Base-by-base conservation (phyloP, 345 rosid species). In the Euclidium syriacum region DNA sequence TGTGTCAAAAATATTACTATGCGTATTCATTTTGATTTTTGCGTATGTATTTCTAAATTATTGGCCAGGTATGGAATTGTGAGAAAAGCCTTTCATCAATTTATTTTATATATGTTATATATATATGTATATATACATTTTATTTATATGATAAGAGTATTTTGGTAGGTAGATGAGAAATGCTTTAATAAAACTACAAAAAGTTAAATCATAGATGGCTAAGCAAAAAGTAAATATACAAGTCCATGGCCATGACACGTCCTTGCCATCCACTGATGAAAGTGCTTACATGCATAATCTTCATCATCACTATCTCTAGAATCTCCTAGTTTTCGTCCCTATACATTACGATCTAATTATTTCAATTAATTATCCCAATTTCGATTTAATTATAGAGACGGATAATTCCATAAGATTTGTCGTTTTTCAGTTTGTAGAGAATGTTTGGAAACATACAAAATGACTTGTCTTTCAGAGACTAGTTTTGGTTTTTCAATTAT, bases 401-500 rank as follows among this genome's bases (percentile, higher is more conserved):
- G 29, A 72, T 58, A 59, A 58, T 54, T 61, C 49, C 53, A 50
- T n/a, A 53, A 48, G 36, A 24, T 72, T 78, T 76, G 81, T 80
- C 75, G 61, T 38, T 9, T 66, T 66, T 59, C 84, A 77, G 75
- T 72, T 80, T 63, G 81, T 66, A 68, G 71, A 69, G 81, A 74
- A 74, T 71, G 75, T 74, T 61, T 75, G 78, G 73, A 76, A 32
- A 72, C 76, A 66, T 75, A 65, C 65, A 61, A 29, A 35, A 72
- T 55, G 57, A 65, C 56, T 57, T 36, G 43, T 58, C 58, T 65
- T 64, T 49, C 70, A 54, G 57, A 62, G 49, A 69, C 62, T 52
- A 34, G 54, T 58, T 5, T 5, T 29, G 5, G 5, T 29, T 52
- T 17, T 69, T 43, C 63, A 47, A 62, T 62, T 70, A 62, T 70